Conservation (phyloP, 768 basidiomycete species). For the Boletellus ananas region DNA sequence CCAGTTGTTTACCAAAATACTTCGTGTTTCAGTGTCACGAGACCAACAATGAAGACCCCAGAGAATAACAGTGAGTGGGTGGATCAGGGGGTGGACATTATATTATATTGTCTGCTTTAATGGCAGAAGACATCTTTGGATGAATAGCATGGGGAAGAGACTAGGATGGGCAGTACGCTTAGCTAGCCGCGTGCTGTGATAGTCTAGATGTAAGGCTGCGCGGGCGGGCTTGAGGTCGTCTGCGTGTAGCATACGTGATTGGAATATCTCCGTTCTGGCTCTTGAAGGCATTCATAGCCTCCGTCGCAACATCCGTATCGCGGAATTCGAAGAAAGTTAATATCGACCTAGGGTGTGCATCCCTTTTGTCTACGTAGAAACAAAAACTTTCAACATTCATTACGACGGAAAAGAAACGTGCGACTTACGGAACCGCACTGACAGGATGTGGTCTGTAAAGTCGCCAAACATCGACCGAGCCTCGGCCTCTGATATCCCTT, state of each 20-base stretch:
- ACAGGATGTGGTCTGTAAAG: conserved; percentile 14
- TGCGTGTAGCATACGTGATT: conserved; percentile 20
- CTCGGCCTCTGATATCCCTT: conserved; percentile 19
- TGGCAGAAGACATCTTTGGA: not conserved
- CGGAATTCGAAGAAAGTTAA: conserved; percentile 55
- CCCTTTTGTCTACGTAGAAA: conserved; percentile 32
- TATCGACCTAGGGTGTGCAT: conserved; percentile 28
- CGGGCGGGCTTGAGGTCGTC: not conserved
- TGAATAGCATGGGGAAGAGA: conserved; percentile 1
- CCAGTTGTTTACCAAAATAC: no score
- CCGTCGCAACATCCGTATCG: conserved; percentile 41
- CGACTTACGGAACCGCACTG: conserved; percentile 31
- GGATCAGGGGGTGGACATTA: not conserved
- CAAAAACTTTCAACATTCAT: not conserved
- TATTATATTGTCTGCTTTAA: not conserved
- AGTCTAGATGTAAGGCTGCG: conserved; percentile 19
- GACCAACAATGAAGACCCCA: no score
- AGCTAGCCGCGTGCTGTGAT: conserved; percentile 10
- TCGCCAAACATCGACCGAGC: conserved; percentile 26
- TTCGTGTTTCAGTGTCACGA: no score
- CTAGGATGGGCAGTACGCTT: not conserved
- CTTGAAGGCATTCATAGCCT: conserved; percentile 44
- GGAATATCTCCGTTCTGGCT: conserved; percentile 1
- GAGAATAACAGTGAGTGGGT: not conserved
- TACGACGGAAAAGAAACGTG: not conserved